phyloP scores from a whole-genome alignment of 495 filamentous ascomycete species.

The Annulohypoxylon nitens region DNA sequence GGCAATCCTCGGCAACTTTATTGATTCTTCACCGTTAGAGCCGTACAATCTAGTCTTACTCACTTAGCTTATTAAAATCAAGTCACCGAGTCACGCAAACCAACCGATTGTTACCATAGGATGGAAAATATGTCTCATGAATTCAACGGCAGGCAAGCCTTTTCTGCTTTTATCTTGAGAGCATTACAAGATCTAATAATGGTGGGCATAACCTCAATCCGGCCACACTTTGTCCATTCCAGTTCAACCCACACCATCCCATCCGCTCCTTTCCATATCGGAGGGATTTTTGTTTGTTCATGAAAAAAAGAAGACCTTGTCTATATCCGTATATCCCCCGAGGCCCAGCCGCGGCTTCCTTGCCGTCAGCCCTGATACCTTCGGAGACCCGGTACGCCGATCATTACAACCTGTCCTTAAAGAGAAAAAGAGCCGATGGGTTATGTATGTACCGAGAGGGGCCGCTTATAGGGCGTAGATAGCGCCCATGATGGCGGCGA shows the following conservation, averaged over 20 bases:
- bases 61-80: neutral
- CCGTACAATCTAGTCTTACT: no score
- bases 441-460: neutral
- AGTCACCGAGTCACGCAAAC: neutral
- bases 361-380: neutral
- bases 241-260: neutral
- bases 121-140: conserved; percentile 37
- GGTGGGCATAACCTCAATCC: conserved; percentile 22
- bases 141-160: conserved; percentile 36
- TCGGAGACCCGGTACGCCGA: conserved; percentile 35
- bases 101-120: neutral
- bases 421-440: conserved; percentile 4
- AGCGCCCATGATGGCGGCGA: conserved; percentile 49
- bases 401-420: conserved; percentile 15
- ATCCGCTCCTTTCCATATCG: neutral
- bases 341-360: conserved; percentile 13
- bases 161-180: conserved; percentile 28
- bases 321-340: conserved; percentile 39
- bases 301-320: conserved; percentile 17
- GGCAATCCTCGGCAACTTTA: no score
- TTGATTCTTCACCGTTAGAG: no score
- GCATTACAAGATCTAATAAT: conserved; percentile 38
- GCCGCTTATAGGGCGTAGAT: conserved; percentile 49
- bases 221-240: conserved; percentile 29
- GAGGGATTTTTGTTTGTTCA: conserved; percentile 36